phyloP scores from a whole-genome alignment of 208 protist genomes.

The Trypanosoma platydactyli region DNA sequence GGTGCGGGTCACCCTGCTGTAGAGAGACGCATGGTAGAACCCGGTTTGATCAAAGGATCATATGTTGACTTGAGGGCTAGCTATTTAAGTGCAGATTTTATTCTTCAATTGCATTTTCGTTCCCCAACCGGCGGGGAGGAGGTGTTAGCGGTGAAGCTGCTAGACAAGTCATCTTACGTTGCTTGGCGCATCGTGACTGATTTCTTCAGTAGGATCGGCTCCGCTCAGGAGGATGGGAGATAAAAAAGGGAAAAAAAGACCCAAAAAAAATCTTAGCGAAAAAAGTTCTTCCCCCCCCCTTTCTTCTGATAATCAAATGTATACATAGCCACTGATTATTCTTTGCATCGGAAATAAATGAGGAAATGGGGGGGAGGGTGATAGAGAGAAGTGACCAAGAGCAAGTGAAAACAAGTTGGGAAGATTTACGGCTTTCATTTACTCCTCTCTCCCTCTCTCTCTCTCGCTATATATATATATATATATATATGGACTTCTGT shows the following conservation, averaged over 20 bases:
- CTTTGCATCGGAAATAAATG: background rate
- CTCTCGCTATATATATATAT: slow-evolving; percentile 21
- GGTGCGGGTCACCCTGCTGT: slow-evolving; percentile 51
- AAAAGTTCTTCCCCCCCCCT: too few species aligned
- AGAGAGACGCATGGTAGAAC: slow-evolving; percentile 36
- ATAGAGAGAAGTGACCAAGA: background rate
- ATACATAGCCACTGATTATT: background rate
- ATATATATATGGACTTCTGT: slow-evolving; percentile 7
- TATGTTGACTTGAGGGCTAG: slow-evolving; percentile 17
- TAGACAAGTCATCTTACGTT: slow-evolving; percentile 46
- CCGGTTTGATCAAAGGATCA: slow-evolving; percentile 42
- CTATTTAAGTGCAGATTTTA: slow-evolving; percentile 49
- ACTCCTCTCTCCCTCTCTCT: background rate
- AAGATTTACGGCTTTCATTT: background rate
- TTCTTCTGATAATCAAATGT: too few species aligned
- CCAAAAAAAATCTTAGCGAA: background rate
- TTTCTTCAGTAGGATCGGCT: slow-evolving; percentile 56
- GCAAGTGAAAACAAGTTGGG: background rate
- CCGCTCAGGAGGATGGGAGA: background rate
- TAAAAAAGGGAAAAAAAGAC: background rate
- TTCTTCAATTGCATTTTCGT: slow-evolving; percentile 60
- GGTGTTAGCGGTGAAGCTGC: slow-evolving; percentile 46
- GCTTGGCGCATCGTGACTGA: slow-evolving; percentile 65
- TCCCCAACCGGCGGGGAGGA: slow-evolving; percentile 49
- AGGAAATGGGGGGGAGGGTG: background rate